Base-by-base conservation (phyloP, 1,139 yeast genomes). In the Arxiozyma bovina region DNA sequence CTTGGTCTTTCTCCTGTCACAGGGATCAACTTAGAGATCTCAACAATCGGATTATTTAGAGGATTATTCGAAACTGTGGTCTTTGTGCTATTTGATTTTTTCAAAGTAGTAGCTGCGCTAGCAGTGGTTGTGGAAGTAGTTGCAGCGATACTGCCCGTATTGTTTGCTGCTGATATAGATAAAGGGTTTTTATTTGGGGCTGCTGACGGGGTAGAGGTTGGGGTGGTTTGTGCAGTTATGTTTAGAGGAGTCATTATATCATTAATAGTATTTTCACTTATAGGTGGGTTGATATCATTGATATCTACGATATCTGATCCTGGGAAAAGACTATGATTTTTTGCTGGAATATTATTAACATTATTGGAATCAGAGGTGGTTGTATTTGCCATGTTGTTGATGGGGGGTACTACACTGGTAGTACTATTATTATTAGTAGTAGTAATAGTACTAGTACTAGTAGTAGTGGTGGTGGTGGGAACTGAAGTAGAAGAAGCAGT, bases 1-100 rank as follows among this genome's bases (percentile, higher is more conserved):
- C 74, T 75, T 44, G 91, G 91, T 65, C 88, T 80, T 64, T 85
- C 91, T 42, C 91, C 91, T 9, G 90, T 83, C 2, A 85, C 87
- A 1, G 93, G 93, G 55, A 86, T 85, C 2, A 86, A 79, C 44
- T 89, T 85, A 11, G 89, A 83, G 48, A 86, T 83, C 50, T 90
- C 91, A 42, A 87, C 79, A 17, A 87, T 84, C 54, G 82, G 79
- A 20, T 59, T 57, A 50, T 59, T 59, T 51, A 41, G 22, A 18
- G 38, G 25, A 22, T 42, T 47, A 40, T 45, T 51, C n/a, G 53
- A n/a, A 23, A 57, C 51, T n/a, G 57, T 56, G 25, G 53, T 54
- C 22, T 54, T 57, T 38, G 27, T 25, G 30, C 22, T 49, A 25
- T 48, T 43, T n/a, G 38, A 43, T 42, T 42, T 55, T 53, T 55